A percentile compares a stretch with the other conserved stretches of the same genome.
Conservation (phyloP, 176 grass and related monocot genomes). For the Dactylis glomerata region DNA sequence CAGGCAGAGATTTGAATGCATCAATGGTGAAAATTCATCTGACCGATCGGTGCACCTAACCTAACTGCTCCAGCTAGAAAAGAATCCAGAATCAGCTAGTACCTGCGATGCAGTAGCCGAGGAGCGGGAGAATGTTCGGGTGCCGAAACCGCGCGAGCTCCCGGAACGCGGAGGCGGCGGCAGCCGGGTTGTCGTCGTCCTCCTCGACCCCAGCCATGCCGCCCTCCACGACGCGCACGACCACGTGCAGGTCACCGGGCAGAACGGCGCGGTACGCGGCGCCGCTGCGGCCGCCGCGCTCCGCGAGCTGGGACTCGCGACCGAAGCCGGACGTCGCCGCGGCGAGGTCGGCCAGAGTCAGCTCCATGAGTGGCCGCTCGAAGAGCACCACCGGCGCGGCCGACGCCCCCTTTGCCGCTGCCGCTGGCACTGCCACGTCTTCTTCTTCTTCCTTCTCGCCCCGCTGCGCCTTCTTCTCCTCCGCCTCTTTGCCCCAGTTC, state of each 20-base stretch:
- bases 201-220: slow-evolving; percentile 17
- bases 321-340: slow-evolving; percentile 79
- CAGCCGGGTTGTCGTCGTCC: slow-evolving; percentile 33
- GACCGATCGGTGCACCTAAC: not conserved
- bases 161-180: slow-evolving; percentile 42
- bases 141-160: slow-evolving; percentile 76
- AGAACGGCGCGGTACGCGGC: slow-evolving; percentile 84
- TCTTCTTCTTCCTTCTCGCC: not conserved
- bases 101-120: slow-evolving; percentile 93
- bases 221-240: slow-evolving; percentile 69
- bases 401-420: slow-evolving; percentile 35
- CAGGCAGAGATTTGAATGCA: no score
- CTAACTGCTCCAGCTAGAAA: slow-evolving; percentile 34
- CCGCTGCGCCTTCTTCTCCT: slow-evolving; percentile 20
- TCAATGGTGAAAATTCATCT: not conserved
- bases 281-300: slow-evolving; percentile 64
- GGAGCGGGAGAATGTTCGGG: slow-evolving; percentile 80
- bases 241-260: slow-evolving; percentile 67
- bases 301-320: slow-evolving; percentile 83
- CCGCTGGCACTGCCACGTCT: not conserved
- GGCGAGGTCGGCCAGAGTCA: slow-evolving; percentile 69
- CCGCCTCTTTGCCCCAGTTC: not conserved
- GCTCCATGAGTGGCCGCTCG: slow-evolving; percentile 75
- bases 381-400: slow-evolving; percentile 81
- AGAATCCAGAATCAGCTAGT: not conserved